Evolutionary conservation across 257 asterid species (phyloP).

Genomic region (Nicotiana tomentosiformis): DNA sequence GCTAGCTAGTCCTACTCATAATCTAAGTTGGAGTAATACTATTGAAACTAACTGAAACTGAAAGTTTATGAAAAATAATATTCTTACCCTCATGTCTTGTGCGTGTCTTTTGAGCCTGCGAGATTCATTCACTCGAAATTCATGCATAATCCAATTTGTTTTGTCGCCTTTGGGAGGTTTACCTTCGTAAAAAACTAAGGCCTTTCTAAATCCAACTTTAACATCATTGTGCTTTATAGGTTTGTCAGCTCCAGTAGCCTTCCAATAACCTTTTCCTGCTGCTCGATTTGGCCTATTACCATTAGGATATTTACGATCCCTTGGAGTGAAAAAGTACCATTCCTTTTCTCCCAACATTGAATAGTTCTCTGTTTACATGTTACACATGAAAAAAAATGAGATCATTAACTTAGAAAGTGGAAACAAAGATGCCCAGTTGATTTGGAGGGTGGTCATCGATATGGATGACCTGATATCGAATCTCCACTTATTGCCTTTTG

Average conservation of each 20-base stretch:
- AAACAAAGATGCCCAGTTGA: no score
- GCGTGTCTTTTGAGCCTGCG: background rate
- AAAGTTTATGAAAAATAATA: background rate
- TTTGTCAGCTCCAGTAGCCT: slow-evolving; percentile 21
- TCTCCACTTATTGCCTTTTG: no score
- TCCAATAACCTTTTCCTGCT: slow-evolving; percentile 17
- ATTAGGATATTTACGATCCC: slow-evolving; percentile 13
- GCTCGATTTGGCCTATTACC: slow-evolving; percentile 19
- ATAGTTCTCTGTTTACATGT: background rate
- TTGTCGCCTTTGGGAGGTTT: slow-evolving; percentile 17
- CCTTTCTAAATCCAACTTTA: slow-evolving; percentile 15
- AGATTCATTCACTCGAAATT: slow-evolving; percentile 7
- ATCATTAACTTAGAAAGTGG: no score
- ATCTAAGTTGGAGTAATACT: background rate
- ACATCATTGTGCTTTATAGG: background rate
- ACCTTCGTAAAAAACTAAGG: slow-evolving; percentile 16
- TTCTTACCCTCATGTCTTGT: slow-evolving; percentile 20
- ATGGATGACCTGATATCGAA: no score
- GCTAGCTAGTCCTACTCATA: background rate
- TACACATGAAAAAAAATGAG: background rate
- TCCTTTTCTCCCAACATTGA: background rate
- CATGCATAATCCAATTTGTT: slow-evolving; percentile 28
- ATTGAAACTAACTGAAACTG: background rate
- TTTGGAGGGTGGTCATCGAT: no score
- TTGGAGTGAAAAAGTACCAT: slow-evolving; percentile 23